Evolutionary conservation across 192 early-diverging fungal species (phyloP).

Genomic region (Coemansia sp.): DNA sequence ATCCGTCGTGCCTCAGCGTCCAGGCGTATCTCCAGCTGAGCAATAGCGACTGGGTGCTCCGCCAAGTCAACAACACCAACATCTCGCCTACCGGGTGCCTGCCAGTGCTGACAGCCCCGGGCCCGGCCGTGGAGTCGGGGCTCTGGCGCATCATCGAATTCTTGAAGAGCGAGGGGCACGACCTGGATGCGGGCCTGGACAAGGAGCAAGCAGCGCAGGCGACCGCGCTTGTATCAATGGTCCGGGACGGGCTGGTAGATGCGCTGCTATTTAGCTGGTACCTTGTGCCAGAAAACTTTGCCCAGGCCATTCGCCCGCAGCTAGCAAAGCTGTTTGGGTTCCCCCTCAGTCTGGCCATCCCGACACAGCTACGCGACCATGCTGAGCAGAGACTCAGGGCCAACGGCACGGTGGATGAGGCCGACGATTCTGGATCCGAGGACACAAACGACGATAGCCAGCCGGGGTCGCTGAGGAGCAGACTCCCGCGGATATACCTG

Average conservation of each 20-base stretch:
- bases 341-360: constrained; percentile 60
- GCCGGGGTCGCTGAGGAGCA: constrained; percentile 4
- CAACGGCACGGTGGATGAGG: constrained; percentile 29
- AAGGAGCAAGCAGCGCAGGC: constrained; percentile 34
- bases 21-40: constrained; percentile 45
- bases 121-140: constrained; percentile 28
- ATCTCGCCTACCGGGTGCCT: constrained; percentile 31
- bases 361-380: constrained; percentile 65
- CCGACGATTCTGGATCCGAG: constrained; percentile 5
- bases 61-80: constrained; percentile 18
- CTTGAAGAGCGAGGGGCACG: constrained; percentile 25
- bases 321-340: constrained; percentile 66
- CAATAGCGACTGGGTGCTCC: constrained; percentile 38
- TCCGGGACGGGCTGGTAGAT: constrained; percentile 75
- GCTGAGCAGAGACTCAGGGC: constrained; percentile 58
- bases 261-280: constrained; percentile 80
- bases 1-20: constrained; percentile 33
- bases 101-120: constrained; percentile 15
- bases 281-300: constrained; percentile 75
- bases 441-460: neutral
- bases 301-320: constrained; percentile 63
- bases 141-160: constrained; percentile 37
- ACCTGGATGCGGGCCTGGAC: constrained; percentile 15
- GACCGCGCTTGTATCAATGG: constrained; percentile 54
- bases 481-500: constrained; percentile 23